phyloP scores from a whole-genome alignment of 2,329 filamentous ascomycete species.

The Cladophialophora chaetospira region DNA sequence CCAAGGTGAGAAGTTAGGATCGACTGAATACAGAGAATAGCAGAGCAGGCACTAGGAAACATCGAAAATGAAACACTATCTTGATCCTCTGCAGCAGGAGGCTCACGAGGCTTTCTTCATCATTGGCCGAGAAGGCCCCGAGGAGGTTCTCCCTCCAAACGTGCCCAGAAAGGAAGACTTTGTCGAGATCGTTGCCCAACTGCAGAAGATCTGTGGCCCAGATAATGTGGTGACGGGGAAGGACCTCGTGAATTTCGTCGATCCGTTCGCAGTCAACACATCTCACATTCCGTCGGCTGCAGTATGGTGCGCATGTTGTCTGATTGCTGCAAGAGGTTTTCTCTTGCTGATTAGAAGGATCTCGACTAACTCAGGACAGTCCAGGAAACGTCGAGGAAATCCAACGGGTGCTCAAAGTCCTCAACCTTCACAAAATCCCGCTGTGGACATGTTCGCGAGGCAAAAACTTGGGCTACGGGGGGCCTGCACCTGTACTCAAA shows the following conservation, averaged over 20 bases:
- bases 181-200: background rate
- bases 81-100: conserved; percentile 3
- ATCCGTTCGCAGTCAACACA: background rate
- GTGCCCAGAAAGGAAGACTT: background rate
- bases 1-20: no score
- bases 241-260: conserved; percentile 1
- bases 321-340: no score
- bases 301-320: no score
- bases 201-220: background rate
- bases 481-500: conserved; percentile 47
- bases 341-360: no score
- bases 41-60: no score
- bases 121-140: background rate
- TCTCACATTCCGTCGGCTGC: background rate
- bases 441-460: conserved; percentile 4
- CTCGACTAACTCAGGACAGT: no score
- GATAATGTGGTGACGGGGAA: conserved; percentile 3
- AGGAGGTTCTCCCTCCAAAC: background rate
- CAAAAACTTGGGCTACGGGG: conserved; percentile 46
- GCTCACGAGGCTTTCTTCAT: conserved; percentile 4
- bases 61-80: conserved; percentile 5
- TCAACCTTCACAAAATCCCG: background rate
- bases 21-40: no score
- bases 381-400: conserved; percentile 29
- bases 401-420: background rate